These are phyloP conservation scores for Centrapalus pauciflorus DNA, from an alignment of 129 eudicot species.

Conservation along the genomic window DNA sequence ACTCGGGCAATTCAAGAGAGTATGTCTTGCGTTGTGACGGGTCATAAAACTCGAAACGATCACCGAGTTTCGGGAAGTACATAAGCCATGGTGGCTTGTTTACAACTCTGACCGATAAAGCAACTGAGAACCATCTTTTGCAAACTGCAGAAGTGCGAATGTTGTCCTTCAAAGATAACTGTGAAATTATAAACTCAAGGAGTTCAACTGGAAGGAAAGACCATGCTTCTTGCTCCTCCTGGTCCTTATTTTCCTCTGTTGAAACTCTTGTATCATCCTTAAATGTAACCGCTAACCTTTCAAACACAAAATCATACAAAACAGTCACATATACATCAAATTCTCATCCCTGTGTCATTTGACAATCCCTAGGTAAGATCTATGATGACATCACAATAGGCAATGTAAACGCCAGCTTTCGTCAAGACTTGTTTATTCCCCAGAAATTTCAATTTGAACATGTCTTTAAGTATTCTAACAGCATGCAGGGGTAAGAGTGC, in stretches of 20 bases:
- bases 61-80: constrained; percentile 76
- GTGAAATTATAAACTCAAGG: constrained; percentile 55
- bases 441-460: background rate
- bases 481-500: background rate
- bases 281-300: constrained; percentile 42
- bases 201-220: constrained; percentile 67
- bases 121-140: constrained; percentile 65
- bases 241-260: constrained; percentile 17
- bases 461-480: background rate
- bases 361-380: too few relatives aligned
- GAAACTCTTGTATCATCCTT: constrained; percentile 22
- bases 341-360: background rate
- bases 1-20: constrained; percentile 68
- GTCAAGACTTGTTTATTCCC: too few relatives aligned
- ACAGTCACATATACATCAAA: background rate
- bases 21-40: constrained; percentile 61
- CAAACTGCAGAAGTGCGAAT: constrained; percentile 80
- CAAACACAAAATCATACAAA: constrained; percentile 16
- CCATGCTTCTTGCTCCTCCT: constrained; percentile 40
- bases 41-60: constrained; percentile 70
- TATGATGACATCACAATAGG: too few relatives aligned
- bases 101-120: constrained; percentile 62
- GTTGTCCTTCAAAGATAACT: constrained; percentile 51
- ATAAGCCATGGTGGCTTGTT: constrained; percentile 88
- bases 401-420: too few relatives aligned